Conservation (phyloP, 2,329 filamentous ascomycete species). For the Microcyclospora tardicrescens region DNA sequence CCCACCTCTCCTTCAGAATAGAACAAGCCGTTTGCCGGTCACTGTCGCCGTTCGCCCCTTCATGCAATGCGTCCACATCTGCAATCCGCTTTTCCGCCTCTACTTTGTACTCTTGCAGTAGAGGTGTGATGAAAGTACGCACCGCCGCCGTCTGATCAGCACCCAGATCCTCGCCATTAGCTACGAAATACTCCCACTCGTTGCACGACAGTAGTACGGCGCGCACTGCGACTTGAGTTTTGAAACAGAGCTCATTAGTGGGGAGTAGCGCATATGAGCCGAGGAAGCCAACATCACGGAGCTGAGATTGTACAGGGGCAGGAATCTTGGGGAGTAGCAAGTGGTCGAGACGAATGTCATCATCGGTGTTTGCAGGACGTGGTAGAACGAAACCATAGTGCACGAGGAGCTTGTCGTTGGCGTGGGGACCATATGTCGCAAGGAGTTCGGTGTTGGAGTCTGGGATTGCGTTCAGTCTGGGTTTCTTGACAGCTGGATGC, state of each 20-base stretch:
- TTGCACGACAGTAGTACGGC: constrained; percentile 22
- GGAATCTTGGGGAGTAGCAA: constrained; percentile 27
- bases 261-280: constrained; percentile 23
- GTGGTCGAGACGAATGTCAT: constrained; percentile 30
- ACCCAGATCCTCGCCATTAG: constrained; percentile 21
- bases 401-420: constrained; percentile 58
- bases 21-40: constrained; percentile 1
- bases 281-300: constrained; percentile 32
- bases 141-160: constrained; percentile 17
- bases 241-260: constrained; percentile 27
- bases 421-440: constrained; percentile 57
- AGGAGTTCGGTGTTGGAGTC: constrained; percentile 47
- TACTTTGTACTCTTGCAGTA: constrained; percentile 1
- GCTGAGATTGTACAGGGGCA: constrained; percentile 17
- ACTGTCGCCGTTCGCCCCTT: constrained; percentile 7
- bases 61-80: constrained; percentile 7
- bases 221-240: constrained; percentile 33
- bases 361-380: constrained; percentile 21
- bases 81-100: constrained; percentile 2
- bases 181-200: constrained; percentile 26
- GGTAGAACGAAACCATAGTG: constrained; percentile 45
- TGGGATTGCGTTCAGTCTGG: constrained; percentile 1
- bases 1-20: constrained; percentile 22
- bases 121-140: constrained; percentile 4
- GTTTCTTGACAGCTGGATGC: neutral